Evolutionary conservation across 257 asterid species (phyloP), one percentile per base, ranked within the genome.

Genomic region (Coffea eugenioides): DNA sequence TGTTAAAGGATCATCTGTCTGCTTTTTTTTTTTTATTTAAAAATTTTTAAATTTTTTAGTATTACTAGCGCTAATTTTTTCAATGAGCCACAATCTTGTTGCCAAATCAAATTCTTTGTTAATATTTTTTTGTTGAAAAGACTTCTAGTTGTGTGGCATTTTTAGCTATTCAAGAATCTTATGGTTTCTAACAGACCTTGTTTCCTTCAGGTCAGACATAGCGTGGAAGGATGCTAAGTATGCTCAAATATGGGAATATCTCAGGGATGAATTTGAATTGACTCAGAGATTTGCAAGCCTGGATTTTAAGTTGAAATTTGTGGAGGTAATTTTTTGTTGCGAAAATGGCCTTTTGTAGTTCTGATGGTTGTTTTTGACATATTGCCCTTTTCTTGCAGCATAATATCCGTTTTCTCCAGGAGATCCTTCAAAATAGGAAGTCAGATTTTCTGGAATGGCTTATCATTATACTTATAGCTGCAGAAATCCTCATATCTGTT

Each of bases 191-290:
- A 59, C 25, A 34, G 11, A 41, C 68, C 69, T 43, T 79, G 51
- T 18, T 46, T 71, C 72, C 71, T 79, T 71, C 88, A 90, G 94
- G 82, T 90, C 94, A 1, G 94, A 90, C 67, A 90, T 90, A 77
- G 99, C 98, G 1, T 95, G 99, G 99, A 95, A 92, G 86, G 94
- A 95, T 88, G 99, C 99, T 3, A 95, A 95, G 80, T 93, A 91
- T 85, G 99, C 99, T 77, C 97, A 95, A 84, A 95, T 95, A 25
- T 95, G 99, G 99, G 99, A 95, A 88, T 95, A 90, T 88, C 97
- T 95, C 46, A 89, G 99, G 66, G 99, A 95, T 84, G 99, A 95
- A 81, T 94, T 95, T 72, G 99, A 95, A 88, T 85, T 95, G 81
- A 95, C 99, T 76, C 98, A 92, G 78, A 89, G 99, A 87, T 95